Evolutionary conservation across 176 grass and related monocot species (phyloP), one percentile per base, ranked within the genome.

Genomic region (Triticum timopheevii): DNA sequence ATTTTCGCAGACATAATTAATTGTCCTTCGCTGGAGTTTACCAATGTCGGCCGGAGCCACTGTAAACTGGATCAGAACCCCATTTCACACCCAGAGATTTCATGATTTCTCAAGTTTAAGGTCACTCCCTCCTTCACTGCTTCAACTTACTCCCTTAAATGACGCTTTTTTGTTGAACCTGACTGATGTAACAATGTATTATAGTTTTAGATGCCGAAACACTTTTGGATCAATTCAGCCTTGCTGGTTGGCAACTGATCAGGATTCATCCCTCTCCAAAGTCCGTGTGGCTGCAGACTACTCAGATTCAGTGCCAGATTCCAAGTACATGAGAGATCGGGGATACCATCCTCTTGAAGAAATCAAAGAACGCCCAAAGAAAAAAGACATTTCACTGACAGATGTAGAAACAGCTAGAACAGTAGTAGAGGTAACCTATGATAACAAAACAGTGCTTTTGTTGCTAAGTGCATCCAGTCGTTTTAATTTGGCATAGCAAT

Each of bases 261-360:
- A 79, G 65, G 87, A 88, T 5, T 71, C 77, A 64, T 88, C 87
- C 54, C 86, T 91, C 25, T 91, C 82, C 69, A 94, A 91, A 90
- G 87, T 94, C 91, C 71, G 70, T 20, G 94, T 98, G 65, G 92
- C 97, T 80, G 92, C 97, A 84, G 94, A 96, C 90, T 98, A 94
- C 86, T 94, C 96, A 70, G 97, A 98, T 22, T 98, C 90, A 10
- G 33, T 94, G 61, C 97, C 94, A 85, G 92, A 98, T 81, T 94
- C 97, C 8, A 90, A 91, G 66, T 86, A 96, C 81, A 82, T 86
- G 3, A 83, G 82, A 75, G 84, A 91, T 82, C 79, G 84, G 25
- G 94, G 92, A 44, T 98, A 98, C 77, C 97, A 98, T 86, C 94
- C 94, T 66, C 94, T 98, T 73, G 97, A 98, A 93, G 97, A 98